phyloP scores from a whole-genome alignment of 2,329 filamentous ascomycete genomes.

The Pseudogymnoascus sp. region DNA sequence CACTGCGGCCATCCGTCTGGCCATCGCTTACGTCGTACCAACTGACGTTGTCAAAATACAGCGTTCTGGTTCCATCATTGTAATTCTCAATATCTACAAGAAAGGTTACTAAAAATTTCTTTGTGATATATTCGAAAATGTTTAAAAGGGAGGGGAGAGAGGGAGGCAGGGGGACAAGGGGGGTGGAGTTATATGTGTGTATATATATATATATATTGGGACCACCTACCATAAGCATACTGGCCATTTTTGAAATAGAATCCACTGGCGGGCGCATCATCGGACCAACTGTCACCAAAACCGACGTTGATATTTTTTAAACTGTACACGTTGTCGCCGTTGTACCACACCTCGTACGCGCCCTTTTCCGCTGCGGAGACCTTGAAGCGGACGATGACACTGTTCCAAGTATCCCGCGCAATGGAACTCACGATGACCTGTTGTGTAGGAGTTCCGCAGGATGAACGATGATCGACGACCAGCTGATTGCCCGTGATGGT shows the following conservation, averaged over 20 bases:
- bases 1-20: background rate
- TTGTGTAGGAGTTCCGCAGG: background rate
- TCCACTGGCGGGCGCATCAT: background rate
- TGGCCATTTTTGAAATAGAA: background rate
- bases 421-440: background rate
- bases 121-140: background rate
- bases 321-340: background rate
- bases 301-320: background rate
- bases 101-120: background rate
- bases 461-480: background rate
- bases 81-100: background rate
- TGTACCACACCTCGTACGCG: background rate
- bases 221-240: background rate
- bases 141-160: background rate
- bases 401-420: background rate
- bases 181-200: background rate
- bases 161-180: background rate
- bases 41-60: background rate
- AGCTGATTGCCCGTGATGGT: background rate
- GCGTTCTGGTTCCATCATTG: background rate
- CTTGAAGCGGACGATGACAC: background rate
- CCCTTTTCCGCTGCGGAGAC: background rate
- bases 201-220: background rate
- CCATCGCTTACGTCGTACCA: background rate
- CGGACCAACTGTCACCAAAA: background rate